phyloP scores from a whole-genome alignment of 257 asterid genomes.

The Anisodus acutangulus region DNA sequence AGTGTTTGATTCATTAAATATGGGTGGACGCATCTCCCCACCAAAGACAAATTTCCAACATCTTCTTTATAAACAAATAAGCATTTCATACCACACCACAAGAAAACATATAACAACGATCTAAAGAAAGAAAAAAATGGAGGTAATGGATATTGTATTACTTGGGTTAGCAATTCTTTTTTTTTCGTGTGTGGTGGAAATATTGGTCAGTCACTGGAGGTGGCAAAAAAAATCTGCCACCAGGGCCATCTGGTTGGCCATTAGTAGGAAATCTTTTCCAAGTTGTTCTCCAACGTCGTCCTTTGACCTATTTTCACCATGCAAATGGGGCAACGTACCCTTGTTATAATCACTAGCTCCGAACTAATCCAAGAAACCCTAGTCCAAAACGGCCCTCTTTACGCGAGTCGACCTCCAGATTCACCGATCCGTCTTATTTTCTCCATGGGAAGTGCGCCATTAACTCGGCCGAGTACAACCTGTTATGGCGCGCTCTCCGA shows the following conservation, averaged over 20 bases:
- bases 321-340: constrained; percentile 94
- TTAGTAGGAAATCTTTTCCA: constrained; percentile 85
- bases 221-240: constrained; percentile 67
- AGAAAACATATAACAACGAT: background rate
- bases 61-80: constrained; percentile 26
- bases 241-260: constrained; percentile 99
- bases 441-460: constrained; percentile 95
- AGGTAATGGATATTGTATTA: constrained; percentile 48
- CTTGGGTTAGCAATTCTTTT: constrained; percentile 46
- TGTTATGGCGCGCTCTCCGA: constrained; percentile 89
- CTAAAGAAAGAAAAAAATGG: constrained; percentile 44
- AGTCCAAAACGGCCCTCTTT: constrained; percentile 68
- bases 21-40: no score
- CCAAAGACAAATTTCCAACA: no score
- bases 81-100: background rate
- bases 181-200: constrained; percentile 73
- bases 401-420: constrained; percentile 92
- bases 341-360: constrained; percentile 71
- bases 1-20: no score
- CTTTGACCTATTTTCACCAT: constrained; percentile 89
- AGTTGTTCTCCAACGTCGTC: constrained; percentile 78
- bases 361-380: constrained; percentile 90
- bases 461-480: constrained; percentile 92
- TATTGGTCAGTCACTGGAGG: constrained; percentile 54
- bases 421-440: constrained; percentile 89